Conservation (phyloP, 2,329 filamentous ascomycete species). For the Aspergillus brasiliensis region DNA sequence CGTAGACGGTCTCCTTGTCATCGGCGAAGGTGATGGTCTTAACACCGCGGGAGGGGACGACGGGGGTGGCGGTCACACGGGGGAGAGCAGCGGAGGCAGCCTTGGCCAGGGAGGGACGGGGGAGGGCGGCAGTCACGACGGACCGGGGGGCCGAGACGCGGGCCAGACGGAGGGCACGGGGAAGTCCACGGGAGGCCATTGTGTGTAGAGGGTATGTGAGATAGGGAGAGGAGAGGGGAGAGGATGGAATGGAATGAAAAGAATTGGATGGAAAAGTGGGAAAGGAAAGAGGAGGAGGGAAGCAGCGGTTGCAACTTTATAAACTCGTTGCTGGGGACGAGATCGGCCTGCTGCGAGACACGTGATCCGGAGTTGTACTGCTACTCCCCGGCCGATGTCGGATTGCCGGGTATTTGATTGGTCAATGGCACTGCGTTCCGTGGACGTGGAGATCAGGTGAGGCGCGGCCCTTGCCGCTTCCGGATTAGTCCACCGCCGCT, state of each 20-base stretch:
- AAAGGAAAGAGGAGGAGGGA: conserved; percentile 13
- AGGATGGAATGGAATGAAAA: conserved; percentile 13
- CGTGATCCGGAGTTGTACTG: conserved; percentile 32
- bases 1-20: conserved; percentile 90
- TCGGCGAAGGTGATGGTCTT: conserved; percentile 99
- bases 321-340: conserved; percentile 21
- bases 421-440: neutral
- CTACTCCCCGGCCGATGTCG: conserved; percentile 33
- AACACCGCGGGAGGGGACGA: conserved; percentile 67
- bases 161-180: conserved; percentile 62
- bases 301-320: conserved; percentile 16
- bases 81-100: conserved; percentile 41
- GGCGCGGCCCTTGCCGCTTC: neutral
- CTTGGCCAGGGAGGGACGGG: conserved; percentile 50
- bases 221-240: conserved; percentile 15
- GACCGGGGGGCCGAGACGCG: conserved; percentile 59
- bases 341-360: conserved; percentile 12
- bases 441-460: neutral
- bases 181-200: conserved; percentile 53
- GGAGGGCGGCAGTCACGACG: conserved; percentile 60
- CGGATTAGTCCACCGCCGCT: neutral
- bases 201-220: conserved; percentile 23
- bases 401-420: conserved; percentile 9
- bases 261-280: conserved; percentile 13
- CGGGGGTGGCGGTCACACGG: conserved; percentile 50